A percentile compares a stretch with the other conserved stretches of the same genome.
These are phyloP conservation scores for Papilionanthe hybrid DNA, from an alignment of 116 monocot genomes.

Conservation along the genomic window DNA sequence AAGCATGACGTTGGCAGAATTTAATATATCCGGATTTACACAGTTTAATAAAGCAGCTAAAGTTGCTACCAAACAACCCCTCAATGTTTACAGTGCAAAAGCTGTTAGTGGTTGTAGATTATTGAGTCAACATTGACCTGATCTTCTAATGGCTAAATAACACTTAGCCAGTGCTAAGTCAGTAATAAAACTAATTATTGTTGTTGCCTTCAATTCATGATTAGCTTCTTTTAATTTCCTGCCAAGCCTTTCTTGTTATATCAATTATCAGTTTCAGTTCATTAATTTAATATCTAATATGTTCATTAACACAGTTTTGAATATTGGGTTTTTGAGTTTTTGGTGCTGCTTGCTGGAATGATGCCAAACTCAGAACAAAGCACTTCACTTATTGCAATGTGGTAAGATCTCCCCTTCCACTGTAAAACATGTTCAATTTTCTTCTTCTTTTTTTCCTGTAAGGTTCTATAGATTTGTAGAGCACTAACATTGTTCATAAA, in stretches of 20 bases:
- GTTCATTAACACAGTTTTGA: slow-evolving; percentile 48
- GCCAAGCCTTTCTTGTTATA: too few species aligned
- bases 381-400: slow-evolving; percentile 83
- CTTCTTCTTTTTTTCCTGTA: neutral
- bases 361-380: slow-evolving; percentile 65
- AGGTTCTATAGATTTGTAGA: neutral
- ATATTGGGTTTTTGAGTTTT: slow-evolving; percentile 80
- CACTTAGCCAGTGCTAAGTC: too few species aligned
- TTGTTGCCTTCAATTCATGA: neutral
- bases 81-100: too few species aligned
- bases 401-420: slow-evolving; percentile 32
- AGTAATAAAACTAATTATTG: neutral
- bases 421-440: neutral
- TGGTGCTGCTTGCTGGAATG: slow-evolving; percentile 75
- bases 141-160: too few species aligned
- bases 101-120: neutral
- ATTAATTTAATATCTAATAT: neutral
- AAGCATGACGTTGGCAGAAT: too few species aligned
- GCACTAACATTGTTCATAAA: neutral
- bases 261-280: neutral
- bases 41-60: too few species aligned
- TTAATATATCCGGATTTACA: too few species aligned
- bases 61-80: too few species aligned
- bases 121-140: neutral
- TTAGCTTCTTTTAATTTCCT: neutral